Conservation (phyloP, 2,329 filamentous ascomycete genomes). For the Colletotrichum sp. region DNA sequence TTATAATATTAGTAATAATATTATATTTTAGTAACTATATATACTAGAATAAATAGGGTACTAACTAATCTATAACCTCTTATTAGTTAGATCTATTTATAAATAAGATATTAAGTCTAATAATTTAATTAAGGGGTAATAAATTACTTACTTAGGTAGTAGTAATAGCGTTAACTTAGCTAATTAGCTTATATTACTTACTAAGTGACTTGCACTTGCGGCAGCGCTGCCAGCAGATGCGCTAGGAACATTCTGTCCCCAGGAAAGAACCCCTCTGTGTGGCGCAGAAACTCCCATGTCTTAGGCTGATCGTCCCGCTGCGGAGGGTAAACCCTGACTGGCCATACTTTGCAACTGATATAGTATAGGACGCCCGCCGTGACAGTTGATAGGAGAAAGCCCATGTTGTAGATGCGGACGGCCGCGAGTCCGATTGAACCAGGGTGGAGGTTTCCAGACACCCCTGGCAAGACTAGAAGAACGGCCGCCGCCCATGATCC, state of each 20-base stretch:
- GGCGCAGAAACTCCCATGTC: background rate
- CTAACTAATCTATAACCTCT: no score
- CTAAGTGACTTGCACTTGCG: no score
- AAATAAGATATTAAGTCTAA: no score
- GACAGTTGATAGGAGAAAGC: background rate
- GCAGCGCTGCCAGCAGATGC: no score
- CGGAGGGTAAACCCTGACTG: background rate
- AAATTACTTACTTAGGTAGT: no score
- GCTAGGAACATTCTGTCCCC: background rate
- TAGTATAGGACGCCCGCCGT: background rate
- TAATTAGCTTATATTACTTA: no score
- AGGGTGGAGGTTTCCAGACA: background rate
- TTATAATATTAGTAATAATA: no score
- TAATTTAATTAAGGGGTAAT: no score
- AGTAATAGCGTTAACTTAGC: no score
- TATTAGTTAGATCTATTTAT: no score
- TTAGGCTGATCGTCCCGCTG: background rate
- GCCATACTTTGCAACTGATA: background rate
- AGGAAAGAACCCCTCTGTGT: background rate
- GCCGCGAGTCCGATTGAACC: background rate
- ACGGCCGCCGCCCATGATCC: background rate
- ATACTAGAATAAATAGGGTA: no score
- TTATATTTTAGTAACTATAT: no score
- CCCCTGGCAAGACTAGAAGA: background rate
- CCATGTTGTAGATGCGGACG: background rate